phyloP scores from a whole-genome alignment of 192 early-diverging fungal species.

The Chytriomyces confervae region DNA sequence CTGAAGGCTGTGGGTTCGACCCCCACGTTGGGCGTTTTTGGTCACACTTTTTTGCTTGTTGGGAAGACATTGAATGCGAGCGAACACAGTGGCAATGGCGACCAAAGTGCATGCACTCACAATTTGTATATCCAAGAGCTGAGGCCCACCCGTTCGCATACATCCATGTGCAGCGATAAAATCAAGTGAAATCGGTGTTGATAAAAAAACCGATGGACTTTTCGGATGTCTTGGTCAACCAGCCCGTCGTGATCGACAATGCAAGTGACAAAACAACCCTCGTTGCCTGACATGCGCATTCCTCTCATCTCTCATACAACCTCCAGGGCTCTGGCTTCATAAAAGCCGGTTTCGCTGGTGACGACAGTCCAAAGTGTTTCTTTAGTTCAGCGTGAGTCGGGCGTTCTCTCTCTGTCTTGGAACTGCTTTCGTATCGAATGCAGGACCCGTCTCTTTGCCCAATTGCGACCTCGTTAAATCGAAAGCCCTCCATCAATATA shows the following conservation, averaged over 20 bases:
- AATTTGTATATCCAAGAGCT: no score
- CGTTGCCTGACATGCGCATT: neutral
- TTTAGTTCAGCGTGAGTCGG: slow-evolving; percentile 86
- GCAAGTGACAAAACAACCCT: slow-evolving; percentile 60
- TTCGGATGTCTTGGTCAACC: slow-evolving; percentile 94
- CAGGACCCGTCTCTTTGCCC: no score
- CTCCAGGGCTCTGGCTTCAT: slow-evolving; percentile 95
- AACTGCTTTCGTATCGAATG: neutral
- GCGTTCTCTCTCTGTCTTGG: neutral
- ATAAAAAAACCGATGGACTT: slow-evolving; percentile 65
- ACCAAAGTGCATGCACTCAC: no score
- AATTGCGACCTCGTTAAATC: no score
- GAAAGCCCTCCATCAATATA: neutral
- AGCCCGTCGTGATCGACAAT: slow-evolving; percentile 99
- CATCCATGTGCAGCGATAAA: no score
- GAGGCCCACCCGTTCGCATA: no score
- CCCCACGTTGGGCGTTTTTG: slow-evolving; percentile 72
- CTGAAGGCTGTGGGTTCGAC: slow-evolving; percentile 89
- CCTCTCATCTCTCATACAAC: neutral
- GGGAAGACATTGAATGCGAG: no score
- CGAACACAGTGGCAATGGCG: no score
- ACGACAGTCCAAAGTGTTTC: slow-evolving; percentile 95
- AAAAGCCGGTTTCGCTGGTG: slow-evolving; percentile 98
- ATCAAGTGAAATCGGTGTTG: no score
- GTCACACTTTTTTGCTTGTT: no score